Percentiles rank a stretch among this genome's conserved stretches.
Conservation (phyloP, 371 early-diverging fungal genomes). For the Circinella umbellata region DNA sequence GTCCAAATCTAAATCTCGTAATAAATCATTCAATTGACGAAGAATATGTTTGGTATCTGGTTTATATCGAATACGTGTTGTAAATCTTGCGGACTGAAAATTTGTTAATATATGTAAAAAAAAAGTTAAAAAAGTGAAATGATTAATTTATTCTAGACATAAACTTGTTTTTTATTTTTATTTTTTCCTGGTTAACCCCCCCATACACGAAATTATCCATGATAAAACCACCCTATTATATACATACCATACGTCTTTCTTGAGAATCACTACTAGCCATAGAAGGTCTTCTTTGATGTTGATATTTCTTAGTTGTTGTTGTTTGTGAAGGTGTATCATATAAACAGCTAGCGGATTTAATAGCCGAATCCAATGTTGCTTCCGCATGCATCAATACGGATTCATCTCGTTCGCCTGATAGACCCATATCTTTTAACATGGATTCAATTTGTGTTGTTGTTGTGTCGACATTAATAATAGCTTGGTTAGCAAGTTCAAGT, state of each 20-base stretch:
- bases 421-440: constrained; percentile 50
- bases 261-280: constrained; percentile 25
- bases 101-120: not conserved
- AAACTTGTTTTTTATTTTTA: no score
- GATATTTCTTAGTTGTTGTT: not conserved
- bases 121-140: no score
- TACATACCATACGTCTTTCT: not conserved
- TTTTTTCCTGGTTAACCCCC: no score
- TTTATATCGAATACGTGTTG: constrained; percentile 46
- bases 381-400: constrained; percentile 45
- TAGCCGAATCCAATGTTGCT: constrained; percentile 50
- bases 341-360: constrained; percentile 47
- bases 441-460: constrained; percentile 50
- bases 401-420: constrained; percentile 24
- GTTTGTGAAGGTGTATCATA: constrained; percentile 24
- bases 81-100: constrained; percentile 19
- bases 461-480: constrained; percentile 45
- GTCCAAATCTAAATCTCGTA: constrained; percentile 47
- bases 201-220: no score
- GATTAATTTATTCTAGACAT: no score
- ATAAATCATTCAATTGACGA: constrained; percentile 44
- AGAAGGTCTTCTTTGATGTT: constrained; percentile 24
- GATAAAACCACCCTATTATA: not conserved
- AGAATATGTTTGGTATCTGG: constrained; percentile 54
- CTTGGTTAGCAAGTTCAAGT: constrained; percentile 52